Percentiles rank a stretch among this genome's conserved stretches.
phyloP scores from a whole-genome alignment of 352 stramenopile species.

The Phytophthora melonis region DNA sequence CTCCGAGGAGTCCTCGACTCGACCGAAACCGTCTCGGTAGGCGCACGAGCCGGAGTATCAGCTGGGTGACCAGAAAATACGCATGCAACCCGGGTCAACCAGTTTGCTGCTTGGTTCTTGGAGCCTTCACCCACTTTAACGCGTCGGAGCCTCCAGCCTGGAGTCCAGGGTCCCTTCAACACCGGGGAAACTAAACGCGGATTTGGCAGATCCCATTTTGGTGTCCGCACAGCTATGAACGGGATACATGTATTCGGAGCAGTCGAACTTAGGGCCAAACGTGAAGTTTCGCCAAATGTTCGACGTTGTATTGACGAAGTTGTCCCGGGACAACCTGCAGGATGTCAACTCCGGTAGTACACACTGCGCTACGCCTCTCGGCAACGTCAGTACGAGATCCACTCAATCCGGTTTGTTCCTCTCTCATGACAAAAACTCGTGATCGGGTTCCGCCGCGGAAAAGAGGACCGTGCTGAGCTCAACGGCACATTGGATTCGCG shows the following conservation, averaged over 20 bases:
- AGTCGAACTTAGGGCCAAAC: conserved; percentile 32
- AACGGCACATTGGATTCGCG: no score
- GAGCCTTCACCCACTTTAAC: conserved; percentile 15
- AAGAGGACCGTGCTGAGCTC: no score
- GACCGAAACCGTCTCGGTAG: conserved; percentile 7
- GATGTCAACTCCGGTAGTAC: background rate
- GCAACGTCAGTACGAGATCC: no score
- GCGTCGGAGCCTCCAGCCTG: no score
- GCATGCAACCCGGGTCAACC: conserved; percentile 1
- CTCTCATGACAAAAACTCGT: no score
- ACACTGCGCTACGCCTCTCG: no score
- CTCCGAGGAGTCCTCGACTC: background rate
- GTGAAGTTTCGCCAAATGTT: conserved; percentile 1
- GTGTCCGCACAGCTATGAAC: conserved; percentile 29
- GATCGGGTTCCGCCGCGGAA: no score
- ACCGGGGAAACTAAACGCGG: conserved; percentile 16
- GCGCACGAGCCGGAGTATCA: conserved; percentile 18
- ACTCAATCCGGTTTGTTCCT: no score
- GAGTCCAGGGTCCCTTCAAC: conserved; percentile 35
- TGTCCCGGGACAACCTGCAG: background rate
- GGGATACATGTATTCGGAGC: conserved; percentile 30
- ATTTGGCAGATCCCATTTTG: conserved; percentile 42
- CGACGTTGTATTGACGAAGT: background rate
- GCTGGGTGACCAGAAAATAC: conserved; percentile 17
- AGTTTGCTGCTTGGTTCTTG: conserved; percentile 2